A percentile compares a stretch with the other conserved stretches of the same genome.
These are phyloP conservation scores for Agastache rugosa DNA, from an alignment of 257 asterid genomes.

Conservation along the genomic window DNA sequence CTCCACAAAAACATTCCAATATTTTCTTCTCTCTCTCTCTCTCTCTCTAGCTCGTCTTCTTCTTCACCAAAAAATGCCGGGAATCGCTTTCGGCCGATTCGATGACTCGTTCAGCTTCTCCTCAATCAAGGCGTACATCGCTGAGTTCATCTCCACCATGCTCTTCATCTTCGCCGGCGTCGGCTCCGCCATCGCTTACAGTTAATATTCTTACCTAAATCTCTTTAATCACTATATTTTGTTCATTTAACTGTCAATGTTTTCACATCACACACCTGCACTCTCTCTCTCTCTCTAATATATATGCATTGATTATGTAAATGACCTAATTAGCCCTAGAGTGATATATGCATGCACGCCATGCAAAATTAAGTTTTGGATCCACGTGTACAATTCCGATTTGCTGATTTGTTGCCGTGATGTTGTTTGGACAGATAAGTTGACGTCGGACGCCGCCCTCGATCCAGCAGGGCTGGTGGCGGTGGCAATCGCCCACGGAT, in stretches of 20 bases:
- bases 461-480: constrained; percentile 68
- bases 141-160: constrained; percentile 98
- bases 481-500: constrained; percentile 62
- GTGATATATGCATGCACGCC: constrained; percentile 31
- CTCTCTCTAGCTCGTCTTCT: neutral
- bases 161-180: constrained; percentile 96
- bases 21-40: neutral
- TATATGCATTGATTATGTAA: no score
- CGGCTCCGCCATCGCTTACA: constrained; percentile 87
- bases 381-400: neutral
- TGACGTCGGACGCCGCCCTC: constrained; percentile 63
- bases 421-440: constrained; percentile 43
- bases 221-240: neutral
- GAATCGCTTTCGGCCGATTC: constrained; percentile 77
- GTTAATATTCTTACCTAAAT: constrained; percentile 40
- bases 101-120: constrained; percentile 70
- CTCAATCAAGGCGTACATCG: constrained; percentile 79
- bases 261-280: no score
- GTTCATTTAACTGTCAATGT: no score
- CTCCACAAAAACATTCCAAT: constrained; percentile 28
- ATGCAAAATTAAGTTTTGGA: constrained; percentile 17
- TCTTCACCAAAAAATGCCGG: constrained; percentile 52
- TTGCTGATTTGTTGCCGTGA: neutral
- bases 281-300: no score
- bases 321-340: neutral